Evolutionary conservation across 1,139 yeast species (phyloP), one percentile per base, ranked within the genome.

Genomic region (Saccharomyces hybrid): DNA sequence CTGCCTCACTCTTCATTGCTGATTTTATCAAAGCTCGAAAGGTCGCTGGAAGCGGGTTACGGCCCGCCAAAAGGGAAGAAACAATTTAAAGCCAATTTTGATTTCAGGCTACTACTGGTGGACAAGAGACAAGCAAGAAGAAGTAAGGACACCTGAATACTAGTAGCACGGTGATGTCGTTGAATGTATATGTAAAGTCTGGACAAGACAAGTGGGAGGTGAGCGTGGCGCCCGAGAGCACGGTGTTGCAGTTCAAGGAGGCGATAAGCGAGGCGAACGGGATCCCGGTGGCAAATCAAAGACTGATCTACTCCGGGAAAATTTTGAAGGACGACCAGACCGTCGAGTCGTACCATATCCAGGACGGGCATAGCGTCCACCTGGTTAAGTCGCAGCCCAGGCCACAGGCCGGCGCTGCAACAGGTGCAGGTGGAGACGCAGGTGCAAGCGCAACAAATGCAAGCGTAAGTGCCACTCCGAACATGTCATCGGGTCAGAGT

Each of bases 301-400:
- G 98, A 56, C 78, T 93, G 68, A 91, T 93, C 65, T 93, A 87
- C 73, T 88, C 97, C 2, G 99, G 99, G 44, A 86, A 93, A 64
- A 96, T 93, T 47, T 79, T 93, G 68, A 91, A 91, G 69, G 97
- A 93, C 66, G 76, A 75, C 34, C 95, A 90, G 63, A 80, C 88
- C 9, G 73, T 93, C 9, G 83, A 78, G 29, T 76, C 82, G 5
- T 91, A 91, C 75, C 89, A 89, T 70, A 81, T 93, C 64, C 88
- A 88, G 70, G 75, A 80, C 52, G 97, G 95, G 26, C 96, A 88
- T 70, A 85, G 97, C 1, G 77, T 93, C 56, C 99, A 93, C 72
- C 72, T 93, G 63, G 97, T 93, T 46, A 88, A 86, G 75, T 70
- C 74, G 26, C 78, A 81, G 5, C 81, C 83, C 58, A 63, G 67